Evolutionary conservation across 108 stramenopile species (phyloP).

Genomic region (Cylindrotheca closterium): DNA sequence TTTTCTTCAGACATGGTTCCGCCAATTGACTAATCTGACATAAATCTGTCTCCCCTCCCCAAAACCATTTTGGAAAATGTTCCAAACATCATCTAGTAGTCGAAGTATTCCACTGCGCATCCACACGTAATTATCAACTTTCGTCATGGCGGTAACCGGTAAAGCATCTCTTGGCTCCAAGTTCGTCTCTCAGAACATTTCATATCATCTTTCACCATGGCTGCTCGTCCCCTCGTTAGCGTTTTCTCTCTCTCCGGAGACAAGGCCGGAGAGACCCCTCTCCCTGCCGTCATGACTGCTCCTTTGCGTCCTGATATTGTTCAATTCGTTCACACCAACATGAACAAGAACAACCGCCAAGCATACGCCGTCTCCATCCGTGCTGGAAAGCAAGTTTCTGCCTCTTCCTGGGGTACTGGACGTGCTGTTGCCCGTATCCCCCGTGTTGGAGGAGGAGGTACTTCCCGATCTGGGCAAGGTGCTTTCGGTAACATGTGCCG

Average conservation of each 20-base stretch:
- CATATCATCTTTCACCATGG: slow-evolving; percentile 59
- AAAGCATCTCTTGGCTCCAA: no score
- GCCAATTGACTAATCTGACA: no score
- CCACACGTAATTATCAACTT: no score
- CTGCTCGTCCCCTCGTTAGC: slow-evolving; percentile 95
- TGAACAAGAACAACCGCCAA: slow-evolving; percentile 99
- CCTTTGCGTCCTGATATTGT: slow-evolving; percentile 99
- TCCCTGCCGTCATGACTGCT: slow-evolving; percentile 96
- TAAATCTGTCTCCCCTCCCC: no score
- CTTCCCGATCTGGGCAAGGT: slow-evolving; percentile 98
- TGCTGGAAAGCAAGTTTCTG: slow-evolving; percentile 95
- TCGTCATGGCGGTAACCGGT: no score
- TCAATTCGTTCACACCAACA: slow-evolving; percentile 98
- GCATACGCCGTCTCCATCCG: slow-evolving; percentile 95
- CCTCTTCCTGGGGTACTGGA: slow-evolving; percentile 98
- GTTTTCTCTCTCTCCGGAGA: slow-evolving; percentile 93
- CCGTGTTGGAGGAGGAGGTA: slow-evolving; percentile 98
- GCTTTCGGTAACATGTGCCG: slow-evolving; percentile 99
- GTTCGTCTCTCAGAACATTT: no score
- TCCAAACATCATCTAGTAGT: no score
- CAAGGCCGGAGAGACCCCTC: slow-evolving; percentile 84
- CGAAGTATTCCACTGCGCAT: no score
- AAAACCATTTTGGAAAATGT: no score
- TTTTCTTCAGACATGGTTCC: no score
- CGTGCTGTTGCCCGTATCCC: slow-evolving; percentile 99